Percentiles rank a stretch among this genome's conserved stretches.
Evolutionary conservation across 148 eudicot species (phyloP).

Genomic region (Fagopyrum tataricum): DNA sequence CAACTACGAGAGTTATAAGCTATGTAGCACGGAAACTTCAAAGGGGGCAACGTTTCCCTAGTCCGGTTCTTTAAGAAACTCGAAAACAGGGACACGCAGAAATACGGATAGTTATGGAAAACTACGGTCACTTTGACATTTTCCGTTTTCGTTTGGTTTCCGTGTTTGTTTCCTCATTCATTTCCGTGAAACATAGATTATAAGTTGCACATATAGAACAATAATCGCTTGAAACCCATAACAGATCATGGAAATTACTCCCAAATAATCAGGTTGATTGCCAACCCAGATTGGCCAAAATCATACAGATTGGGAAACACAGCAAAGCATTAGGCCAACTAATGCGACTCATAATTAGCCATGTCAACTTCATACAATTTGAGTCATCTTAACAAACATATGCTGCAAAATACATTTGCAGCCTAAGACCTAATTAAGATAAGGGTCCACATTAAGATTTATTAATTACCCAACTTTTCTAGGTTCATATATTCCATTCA

Average conservation of each 20-base stretch:
- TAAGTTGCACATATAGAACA: not conserved
- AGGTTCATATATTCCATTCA: not conserved
- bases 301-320: not conserved
- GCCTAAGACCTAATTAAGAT: not conserved
- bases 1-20: not conserved
- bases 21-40: too few relatives aligned
- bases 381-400: not conserved
- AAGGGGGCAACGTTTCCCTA: too few relatives aligned
- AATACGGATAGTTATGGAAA: too few relatives aligned
- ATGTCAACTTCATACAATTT: constrained; percentile 2
- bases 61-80: too few relatives aligned
- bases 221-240: not conserved
- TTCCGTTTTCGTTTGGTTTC: too few relatives aligned
- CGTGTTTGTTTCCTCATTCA: too few relatives aligned
- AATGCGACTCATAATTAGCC: not conserved
- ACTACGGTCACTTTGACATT: too few relatives aligned
- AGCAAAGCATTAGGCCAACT: not conserved
- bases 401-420: too few relatives aligned
- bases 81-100: too few relatives aligned
- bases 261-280: not conserved
- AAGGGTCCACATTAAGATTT: not conserved
- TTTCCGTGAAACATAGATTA: too few relatives aligned
- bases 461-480: not conserved
- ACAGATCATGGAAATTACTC: not conserved
- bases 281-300: not conserved